Percentiles rank a stretch among this genome's conserved stretches.
These are phyloP conservation scores for Aspergillus spinulosporus DNA, from an alignment of 2,329 filamentous ascomycete species.

Conservation along the genomic window DNA sequence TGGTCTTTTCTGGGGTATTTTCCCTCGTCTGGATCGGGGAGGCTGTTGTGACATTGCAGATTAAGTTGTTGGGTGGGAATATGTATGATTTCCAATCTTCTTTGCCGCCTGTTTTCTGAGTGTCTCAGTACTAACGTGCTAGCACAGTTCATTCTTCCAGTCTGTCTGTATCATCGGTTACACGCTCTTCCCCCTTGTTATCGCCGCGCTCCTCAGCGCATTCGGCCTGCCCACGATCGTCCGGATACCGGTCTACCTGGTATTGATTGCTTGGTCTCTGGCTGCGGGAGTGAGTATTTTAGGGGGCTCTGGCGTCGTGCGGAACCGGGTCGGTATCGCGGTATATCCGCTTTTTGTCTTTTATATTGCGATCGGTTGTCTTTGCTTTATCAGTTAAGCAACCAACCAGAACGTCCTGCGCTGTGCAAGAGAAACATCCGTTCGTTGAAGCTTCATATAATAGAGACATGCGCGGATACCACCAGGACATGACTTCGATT, in stretches of 20 bases:
- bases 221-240: constrained; percentile 75
- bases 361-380: constrained; percentile 86
- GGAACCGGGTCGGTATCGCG: constrained; percentile 88
- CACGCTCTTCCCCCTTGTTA: constrained; percentile 93
- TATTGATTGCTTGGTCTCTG: constrained; percentile 87
- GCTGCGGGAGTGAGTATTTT: constrained; percentile 95
- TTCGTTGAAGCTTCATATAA: too few species aligned
- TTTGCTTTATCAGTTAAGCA: constrained; percentile 93
- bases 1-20: constrained; percentile 95
- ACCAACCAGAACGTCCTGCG: not conserved
- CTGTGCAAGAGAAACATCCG: too few species aligned
- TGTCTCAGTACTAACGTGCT: constrained; percentile 21
- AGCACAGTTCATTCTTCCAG: constrained; percentile 88
- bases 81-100: constrained; percentile 67
- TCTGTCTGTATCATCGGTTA: constrained; percentile 98
- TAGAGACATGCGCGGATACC: too few species aligned
- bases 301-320: constrained; percentile 90
- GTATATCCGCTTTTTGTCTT: constrained; percentile 95
- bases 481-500: too few species aligned
- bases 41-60: constrained; percentile 95
- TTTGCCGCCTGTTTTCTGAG: not conserved
- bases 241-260: constrained; percentile 84
- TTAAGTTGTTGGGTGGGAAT: constrained; percentile 92
- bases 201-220: constrained; percentile 86
- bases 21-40: constrained; percentile 96